These are phyloP conservation scores for Nakazawaea holstii DNA, from an alignment of 805 yeast species.

Conservation along the genomic window DNA sequence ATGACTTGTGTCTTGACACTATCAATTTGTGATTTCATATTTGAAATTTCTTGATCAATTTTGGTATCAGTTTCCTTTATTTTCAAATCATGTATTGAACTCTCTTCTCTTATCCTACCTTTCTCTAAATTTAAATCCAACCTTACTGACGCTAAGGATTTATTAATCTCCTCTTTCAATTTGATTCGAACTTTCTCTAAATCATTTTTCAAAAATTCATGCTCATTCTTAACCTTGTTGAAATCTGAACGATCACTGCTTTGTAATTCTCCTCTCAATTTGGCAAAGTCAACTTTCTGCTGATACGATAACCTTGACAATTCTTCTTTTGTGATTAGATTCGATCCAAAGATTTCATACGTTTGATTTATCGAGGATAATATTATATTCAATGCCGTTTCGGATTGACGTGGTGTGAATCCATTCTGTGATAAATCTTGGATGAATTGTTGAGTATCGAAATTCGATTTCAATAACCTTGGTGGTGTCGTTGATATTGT, in stretches of 20 bases:
- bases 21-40: slow-evolving; percentile 93
- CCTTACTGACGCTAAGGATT: slow-evolving; percentile 83
- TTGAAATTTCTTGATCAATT: slow-evolving; percentile 91
- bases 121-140: slow-evolving; percentile 89
- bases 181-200: slow-evolving; percentile 80
- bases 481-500: neutral
- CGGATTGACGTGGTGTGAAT: slow-evolving; percentile 71
- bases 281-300: slow-evolving; percentile 95
- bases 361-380: slow-evolving; percentile 77
- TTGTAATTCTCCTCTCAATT: slow-evolving; percentile 85
- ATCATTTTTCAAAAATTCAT: slow-evolving; percentile 77
- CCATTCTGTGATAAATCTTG: slow-evolving; percentile 64
- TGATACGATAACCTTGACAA: slow-evolving; percentile 84
- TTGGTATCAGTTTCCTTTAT: slow-evolving; percentile 93
- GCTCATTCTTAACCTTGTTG: slow-evolving; percentile 76
- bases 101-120: slow-evolving; percentile 92
- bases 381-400: slow-evolving; percentile 70
- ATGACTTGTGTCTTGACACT: slow-evolving; percentile 93
- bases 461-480: slow-evolving; percentile 27
- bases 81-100: slow-evolving; percentile 86
- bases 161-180: slow-evolving; percentile 86
- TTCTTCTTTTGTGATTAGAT: slow-evolving; percentile 80
- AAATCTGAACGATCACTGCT: slow-evolving; percentile 84
- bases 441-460: slow-evolving; percentile 75
- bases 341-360: slow-evolving; percentile 64